These are phyloP conservation scores for Kurtzmaniella cleridarum DNA, from an alignment of 805 yeast species.

Conservation along the genomic window DNA sequence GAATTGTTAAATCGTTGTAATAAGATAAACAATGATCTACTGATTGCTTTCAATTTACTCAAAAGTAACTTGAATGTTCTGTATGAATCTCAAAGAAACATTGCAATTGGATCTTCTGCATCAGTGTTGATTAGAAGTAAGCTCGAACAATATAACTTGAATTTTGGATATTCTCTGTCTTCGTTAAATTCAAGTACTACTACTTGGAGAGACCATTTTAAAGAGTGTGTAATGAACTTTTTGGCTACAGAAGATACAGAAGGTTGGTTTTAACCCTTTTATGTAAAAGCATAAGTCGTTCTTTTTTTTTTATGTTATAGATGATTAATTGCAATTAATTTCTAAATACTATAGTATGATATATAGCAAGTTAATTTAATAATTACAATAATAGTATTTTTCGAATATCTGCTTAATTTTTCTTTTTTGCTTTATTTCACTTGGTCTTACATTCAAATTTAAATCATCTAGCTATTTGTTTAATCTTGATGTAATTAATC, in stretches of 20 bases:
- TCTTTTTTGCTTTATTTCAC: neutral
- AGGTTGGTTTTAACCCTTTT: constrained; percentile 36
- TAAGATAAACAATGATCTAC: constrained; percentile 34
- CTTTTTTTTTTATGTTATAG: no score
- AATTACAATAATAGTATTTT: neutral
- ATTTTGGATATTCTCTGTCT: constrained; percentile 12
- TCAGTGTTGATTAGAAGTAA: constrained; percentile 17
- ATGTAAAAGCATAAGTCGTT: no score
- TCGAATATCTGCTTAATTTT: neutral
- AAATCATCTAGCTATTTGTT: no score
- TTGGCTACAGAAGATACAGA: constrained; percentile 26
- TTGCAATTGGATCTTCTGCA: constrained; percentile 21
- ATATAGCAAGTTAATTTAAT: neutral
- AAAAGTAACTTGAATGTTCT: constrained; percentile 17
- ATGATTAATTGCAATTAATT: no score
- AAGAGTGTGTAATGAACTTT: constrained; percentile 18
- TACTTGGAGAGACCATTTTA: constrained; percentile 17
- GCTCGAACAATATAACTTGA: constrained; percentile 21
- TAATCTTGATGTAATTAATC: constrained; percentile 36
- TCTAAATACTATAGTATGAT: neutral
- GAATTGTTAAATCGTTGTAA: constrained; percentile 25
- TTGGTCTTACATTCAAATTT: neutral
- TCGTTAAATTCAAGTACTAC: constrained; percentile 2
- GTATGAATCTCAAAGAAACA: constrained; percentile 7
- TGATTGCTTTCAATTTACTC: constrained; percentile 27